A percentile compares a stretch with the other conserved stretches of the same genome.
Evolutionary conservation across 768 basidiomycete genomes (phyloP).

Genomic region (Baorangia bicolor): DNA sequence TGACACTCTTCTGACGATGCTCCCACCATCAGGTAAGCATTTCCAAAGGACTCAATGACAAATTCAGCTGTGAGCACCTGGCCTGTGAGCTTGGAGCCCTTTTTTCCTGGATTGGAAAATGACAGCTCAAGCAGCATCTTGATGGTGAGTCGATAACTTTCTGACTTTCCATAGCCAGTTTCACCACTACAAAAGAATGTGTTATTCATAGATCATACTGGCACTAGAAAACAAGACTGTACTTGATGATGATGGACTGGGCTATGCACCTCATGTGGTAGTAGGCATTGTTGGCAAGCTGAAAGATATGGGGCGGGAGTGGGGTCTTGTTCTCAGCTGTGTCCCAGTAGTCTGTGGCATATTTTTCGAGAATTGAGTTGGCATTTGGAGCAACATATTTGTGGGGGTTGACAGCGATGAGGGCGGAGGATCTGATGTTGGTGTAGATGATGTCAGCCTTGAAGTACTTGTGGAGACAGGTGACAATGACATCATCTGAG

Average conservation of each 20-base stretch:
- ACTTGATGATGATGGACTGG: slow-evolving; percentile 85
- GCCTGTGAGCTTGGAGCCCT: slow-evolving; percentile 81
- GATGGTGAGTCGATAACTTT: slow-evolving; percentile 85
- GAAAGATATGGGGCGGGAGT: slow-evolving; percentile 87
- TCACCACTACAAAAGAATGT: slow-evolving; percentile 62
- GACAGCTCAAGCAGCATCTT: slow-evolving; percentile 88
- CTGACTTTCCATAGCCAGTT: slow-evolving; percentile 92
- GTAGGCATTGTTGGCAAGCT: slow-evolving; percentile 87
- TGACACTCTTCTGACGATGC: slow-evolving; percentile 85
- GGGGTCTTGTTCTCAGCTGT: slow-evolving; percentile 58
- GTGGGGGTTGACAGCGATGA: slow-evolving; percentile 91
- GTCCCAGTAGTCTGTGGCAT: slow-evolving; percentile 82
- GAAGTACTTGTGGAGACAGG: slow-evolving; percentile 77
- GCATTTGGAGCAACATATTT: slow-evolving; percentile 84
- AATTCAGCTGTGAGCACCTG: slow-evolving; percentile 94
- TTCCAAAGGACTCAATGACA: slow-evolving; percentile 93
- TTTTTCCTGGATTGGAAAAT: slow-evolving; percentile 87
- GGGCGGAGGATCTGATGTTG: slow-evolving; percentile 58
- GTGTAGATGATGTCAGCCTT: slow-evolving; percentile 86
- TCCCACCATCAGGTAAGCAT: slow-evolving; percentile 91
- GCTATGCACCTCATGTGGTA: slow-evolving; percentile 94
- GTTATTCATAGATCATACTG: background rate
- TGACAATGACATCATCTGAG: slow-evolving; percentile 78
- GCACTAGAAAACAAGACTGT: slow-evolving; percentile 27
- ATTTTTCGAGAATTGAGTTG: slow-evolving; percentile 81